A percentile compares a stretch with the other conserved stretches of the same genome.
Evolutionary conservation across 2,329 filamentous ascomycete genomes (phyloP).

Genomic region (Ambrosiella cleistominuta): DNA sequence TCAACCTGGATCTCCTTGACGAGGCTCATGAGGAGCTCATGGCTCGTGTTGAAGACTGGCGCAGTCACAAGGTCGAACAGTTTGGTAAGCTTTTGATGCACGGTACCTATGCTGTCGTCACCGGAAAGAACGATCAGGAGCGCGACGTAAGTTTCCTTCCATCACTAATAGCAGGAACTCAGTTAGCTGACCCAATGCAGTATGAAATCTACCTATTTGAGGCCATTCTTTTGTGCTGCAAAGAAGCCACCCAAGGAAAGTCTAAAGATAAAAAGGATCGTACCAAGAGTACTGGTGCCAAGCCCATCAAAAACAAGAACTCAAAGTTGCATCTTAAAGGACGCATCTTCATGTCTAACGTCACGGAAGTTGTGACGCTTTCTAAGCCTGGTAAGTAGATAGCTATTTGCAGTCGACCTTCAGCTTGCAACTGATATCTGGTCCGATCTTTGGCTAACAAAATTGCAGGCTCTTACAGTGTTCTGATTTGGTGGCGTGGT

Average conservation of each 20-base stretch:
- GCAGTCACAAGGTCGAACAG: conserved; percentile 74
- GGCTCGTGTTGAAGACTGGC: conserved; percentile 86
- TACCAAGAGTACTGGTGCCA: conserved; percentile 37
- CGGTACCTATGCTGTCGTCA: conserved; percentile 81
- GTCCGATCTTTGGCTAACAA: neutral
- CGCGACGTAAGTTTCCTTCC: conserved; percentile 50
- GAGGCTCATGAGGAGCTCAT: conserved; percentile 73
- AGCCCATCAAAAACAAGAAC: conserved; percentile 39
- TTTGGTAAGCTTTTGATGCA: conserved; percentile 80
- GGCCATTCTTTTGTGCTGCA: conserved; percentile 88
- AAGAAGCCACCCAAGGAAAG: conserved; percentile 78
- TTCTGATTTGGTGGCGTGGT: conserved; percentile 98
- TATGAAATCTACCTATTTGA: conserved; percentile 98
- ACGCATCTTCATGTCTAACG: conserved; percentile 97
- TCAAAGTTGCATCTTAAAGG: conserved; percentile 89
- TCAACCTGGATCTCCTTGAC: conserved; percentile 69
- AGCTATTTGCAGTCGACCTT: neutral
- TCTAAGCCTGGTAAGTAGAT: conserved; percentile 59
- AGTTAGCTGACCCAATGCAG: conserved; percentile 26
- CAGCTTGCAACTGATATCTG: conserved; percentile 17
- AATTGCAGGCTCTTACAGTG: conserved; percentile 62
- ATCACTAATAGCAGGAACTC: conserved; percentile 4
- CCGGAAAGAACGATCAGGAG: conserved; percentile 75
- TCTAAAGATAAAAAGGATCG: conserved; percentile 59
- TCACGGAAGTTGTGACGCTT: conserved; percentile 80